Conservation (phyloP, 805 yeast genomes). For the Pichia scutulata region DNA sequence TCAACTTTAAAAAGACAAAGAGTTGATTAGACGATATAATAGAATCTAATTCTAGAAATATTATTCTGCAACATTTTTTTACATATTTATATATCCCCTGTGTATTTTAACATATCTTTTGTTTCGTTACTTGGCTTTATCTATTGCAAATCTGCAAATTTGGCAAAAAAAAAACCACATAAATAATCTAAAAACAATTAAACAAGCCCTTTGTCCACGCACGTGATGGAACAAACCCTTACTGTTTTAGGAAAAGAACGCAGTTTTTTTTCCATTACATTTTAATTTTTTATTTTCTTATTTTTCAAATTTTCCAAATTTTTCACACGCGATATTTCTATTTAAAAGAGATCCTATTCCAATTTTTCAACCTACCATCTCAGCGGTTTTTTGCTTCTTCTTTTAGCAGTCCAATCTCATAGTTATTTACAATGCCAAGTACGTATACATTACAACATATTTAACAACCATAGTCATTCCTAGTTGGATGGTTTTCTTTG, state of each 20-base stretch:
- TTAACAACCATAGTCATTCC: conserved; percentile 2
- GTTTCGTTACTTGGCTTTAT: neutral
- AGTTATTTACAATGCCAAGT: conserved; percentile 24
- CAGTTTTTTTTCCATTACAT: neutral
- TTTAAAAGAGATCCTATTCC: neutral
- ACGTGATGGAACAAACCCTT: neutral
- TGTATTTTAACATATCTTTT: neutral
- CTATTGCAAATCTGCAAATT: neutral
- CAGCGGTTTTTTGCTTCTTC: neutral
- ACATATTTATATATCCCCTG: neutral
- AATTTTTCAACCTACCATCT: neutral
- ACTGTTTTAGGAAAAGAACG: neutral
- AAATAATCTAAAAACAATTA: too few relatives aligned
- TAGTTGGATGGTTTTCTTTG: neutral
- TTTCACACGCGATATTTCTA: neutral
- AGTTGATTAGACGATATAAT: conserved; percentile 5
- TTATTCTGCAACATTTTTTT: neutral
- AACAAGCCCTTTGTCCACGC: neutral
- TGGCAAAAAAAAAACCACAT: too few relatives aligned
- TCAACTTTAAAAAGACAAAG: conserved; percentile 16
- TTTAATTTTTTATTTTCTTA: neutral
- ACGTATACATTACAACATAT: conserved; percentile 12
- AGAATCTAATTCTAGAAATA: neutral
- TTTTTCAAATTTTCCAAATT: neutral
- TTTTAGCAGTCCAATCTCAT: neutral